Percentiles rank a stretch among this genome's conserved stretches.
phyloP scores from a whole-genome alignment of 805 yeast genomes.

The Brettanomyces bruxellensis region DNA sequence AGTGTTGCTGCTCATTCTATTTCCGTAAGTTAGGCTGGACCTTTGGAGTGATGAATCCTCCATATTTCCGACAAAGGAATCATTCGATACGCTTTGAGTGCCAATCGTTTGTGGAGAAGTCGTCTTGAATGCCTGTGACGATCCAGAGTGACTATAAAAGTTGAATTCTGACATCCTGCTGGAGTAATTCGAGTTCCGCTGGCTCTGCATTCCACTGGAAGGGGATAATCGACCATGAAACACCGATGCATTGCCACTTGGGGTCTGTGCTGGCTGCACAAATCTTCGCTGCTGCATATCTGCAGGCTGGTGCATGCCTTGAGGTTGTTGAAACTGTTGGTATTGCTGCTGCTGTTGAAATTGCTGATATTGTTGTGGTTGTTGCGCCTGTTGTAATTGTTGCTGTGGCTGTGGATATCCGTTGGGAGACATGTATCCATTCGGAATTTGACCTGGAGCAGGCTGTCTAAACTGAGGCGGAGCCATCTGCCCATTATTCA shows the following conservation, averaged over 20 bases:
- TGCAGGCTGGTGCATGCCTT: background rate
- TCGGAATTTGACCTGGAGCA: no score
- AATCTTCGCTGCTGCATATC: no score
- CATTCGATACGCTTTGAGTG: background rate
- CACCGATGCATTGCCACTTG: no score
- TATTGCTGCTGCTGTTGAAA: background rate
- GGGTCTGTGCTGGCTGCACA: background rate
- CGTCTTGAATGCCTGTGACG: no score
- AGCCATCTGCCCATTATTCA: no score
- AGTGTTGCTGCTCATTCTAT: background rate
- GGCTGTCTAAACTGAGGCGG: no score
- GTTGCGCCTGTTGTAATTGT: background rate
- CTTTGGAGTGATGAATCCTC: background rate
- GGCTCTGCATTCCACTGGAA: no score
- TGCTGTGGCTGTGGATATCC: background rate
- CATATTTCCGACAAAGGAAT: conserved; percentile 1
- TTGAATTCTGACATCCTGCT: no score
- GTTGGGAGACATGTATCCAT: no score
- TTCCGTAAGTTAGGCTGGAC: background rate
- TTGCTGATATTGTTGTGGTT: conserved; percentile 2
- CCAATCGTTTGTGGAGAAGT: background rate
- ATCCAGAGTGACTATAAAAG: no score
- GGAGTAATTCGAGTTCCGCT: no score
- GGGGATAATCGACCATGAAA: no score
- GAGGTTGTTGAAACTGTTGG: background rate